Evolutionary conservation across 164 flowering plant species (phyloP), one percentile per base, ranked within the genome.

Genomic region (Vitis amurensis): DNA sequence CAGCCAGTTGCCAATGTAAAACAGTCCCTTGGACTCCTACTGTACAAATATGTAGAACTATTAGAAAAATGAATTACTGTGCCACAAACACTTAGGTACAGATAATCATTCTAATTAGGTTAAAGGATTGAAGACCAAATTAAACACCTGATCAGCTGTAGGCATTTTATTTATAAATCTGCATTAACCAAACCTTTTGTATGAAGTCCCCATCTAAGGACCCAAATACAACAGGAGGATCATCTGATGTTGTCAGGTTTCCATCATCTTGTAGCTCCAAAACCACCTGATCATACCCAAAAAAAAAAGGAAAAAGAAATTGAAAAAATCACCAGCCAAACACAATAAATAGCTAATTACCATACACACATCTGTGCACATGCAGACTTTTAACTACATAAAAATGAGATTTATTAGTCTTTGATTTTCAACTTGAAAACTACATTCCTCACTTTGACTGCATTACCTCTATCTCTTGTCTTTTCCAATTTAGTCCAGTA

Each of bases 231-330:
- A 89, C 83, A 62, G 94, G 91, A 69, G 97, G 95, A 78, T 95
- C 97, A 84, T 93, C 99, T 57, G 93, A 95, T 61, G 98, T 93
- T 17, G 82, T 74, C 71, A 95, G 58, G 52, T 78, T 88, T 52
- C 97, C 92, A 84, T 89, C 89, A 67, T 76, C 89, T 71, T 86
- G 89, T 63, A 95, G 78, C 78, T 91, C 95, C 88, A 93, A 75
- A 67, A 89, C 94, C 56, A 93, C 87, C 99, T 94, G 69, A 72
- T 63, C 56, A 67, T 49, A 14, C 23, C 44, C 4, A 2, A 67
- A 62, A 72, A 19, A 69, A 58, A 56, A 8, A 50, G n/a, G 16
- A 11, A 27, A 1, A 23, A 53, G 23, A 14, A 44, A 48, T 9
- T 8, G 14, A 59, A 2, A 37, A 27, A 4, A 62, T 10, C 59